Base-by-base conservation (phyloP, 371 early-diverging fungal genomes). In the Mucor lusitanicus region DNA sequence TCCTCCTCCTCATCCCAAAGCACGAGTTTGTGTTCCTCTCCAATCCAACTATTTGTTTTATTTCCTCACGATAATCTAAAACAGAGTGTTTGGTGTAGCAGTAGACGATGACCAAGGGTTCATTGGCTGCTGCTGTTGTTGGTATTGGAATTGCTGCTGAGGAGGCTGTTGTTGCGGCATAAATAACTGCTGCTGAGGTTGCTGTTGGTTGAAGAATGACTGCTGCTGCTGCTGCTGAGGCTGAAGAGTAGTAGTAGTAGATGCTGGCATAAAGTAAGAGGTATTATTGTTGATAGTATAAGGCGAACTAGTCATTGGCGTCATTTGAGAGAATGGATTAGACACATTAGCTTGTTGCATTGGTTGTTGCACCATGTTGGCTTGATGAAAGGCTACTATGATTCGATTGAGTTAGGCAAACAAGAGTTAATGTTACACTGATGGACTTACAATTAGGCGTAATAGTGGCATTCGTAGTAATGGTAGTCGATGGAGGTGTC, bases 311-410 rank as follows among this genome's bases (percentile, higher is more conserved):
- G 46, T 46, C 46, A 46, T 46, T 54, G 54, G 54, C 33, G 61
- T 60, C 72, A 72, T 64, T 56, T 68, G 69, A 6, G 73, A 64
- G 37, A 73, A 73, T 28, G 73, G 73, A 25, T 73, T 73, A 46
- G 46, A 46, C 8, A 19, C 6, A 19, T 46, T 46, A 19, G 21
- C 46, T 46, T 33, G 69, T 59, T 35, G 35, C 15, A 27, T 44
- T 15, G 60, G 33, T 60, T 46, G 46, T 19, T 46, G 46, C 11
- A 46, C n/a, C 46, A 46, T n/a, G 23, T 5, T 46, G 21, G n/a
- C 19, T 19, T 46, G 46, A 28, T 30, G 28, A 46, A 61, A 61
- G n/a, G 12, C 1, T 61, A 19, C 21, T 37, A 37, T 33, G 15
- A 37, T 42, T 4, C 9, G 23, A 25, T 23, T 28, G 8, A 27